A percentile compares a stretch with the other conserved stretches of the same genome.
phyloP scores from a whole-genome alignment of 108 stramenopile genomes.

The Fistulifera pelliculosa region DNA sequence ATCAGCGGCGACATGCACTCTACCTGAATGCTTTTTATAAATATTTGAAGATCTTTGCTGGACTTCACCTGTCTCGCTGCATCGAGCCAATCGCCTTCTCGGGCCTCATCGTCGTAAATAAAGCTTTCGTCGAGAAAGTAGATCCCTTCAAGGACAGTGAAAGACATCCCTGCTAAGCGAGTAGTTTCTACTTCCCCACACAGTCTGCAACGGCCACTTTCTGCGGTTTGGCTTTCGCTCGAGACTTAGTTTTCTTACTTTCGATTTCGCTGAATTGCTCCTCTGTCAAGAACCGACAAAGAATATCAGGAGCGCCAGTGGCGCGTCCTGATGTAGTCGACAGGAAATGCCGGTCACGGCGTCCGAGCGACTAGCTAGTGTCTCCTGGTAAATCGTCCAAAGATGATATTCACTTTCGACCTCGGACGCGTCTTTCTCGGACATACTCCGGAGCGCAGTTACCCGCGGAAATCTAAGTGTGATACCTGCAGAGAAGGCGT shows the following conservation, averaged over 20 bases:
- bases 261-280: slow-evolving; percentile 33
- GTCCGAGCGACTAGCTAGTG: slow-evolving; percentile 20
- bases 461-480: slow-evolving; percentile 72
- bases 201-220: slow-evolving; percentile 8
- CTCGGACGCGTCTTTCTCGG: slow-evolving; percentile 30
- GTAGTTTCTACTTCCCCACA: slow-evolving; percentile 13
- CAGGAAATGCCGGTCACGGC: neutral
- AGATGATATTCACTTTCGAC: slow-evolving; percentile 30
- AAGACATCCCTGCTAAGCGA: slow-evolving; percentile 39
- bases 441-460: slow-evolving; percentile 29
- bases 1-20: slow-evolving; percentile 24
- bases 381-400: slow-evolving; percentile 31
- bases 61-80: slow-evolving; percentile 28
- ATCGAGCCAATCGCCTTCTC: slow-evolving; percentile 50
- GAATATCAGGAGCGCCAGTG: neutral
- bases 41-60: slow-evolving; percentile 48
- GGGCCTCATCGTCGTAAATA: slow-evolving; percentile 47
- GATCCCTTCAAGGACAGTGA: slow-evolving; percentile 57
- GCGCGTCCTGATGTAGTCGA: neutral
- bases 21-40: slow-evolving; percentile 63
- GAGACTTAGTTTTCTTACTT: slow-evolving; percentile 20
- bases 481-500: slow-evolving; percentile 53
- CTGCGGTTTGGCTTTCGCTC: slow-evolving; percentile 4
- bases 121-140: slow-evolving; percentile 39
- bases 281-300: slow-evolving; percentile 52